phyloP scores from a whole-genome alignment of 2,329 filamentous ascomycete species.

The Tolypocladium paradoxum region DNA sequence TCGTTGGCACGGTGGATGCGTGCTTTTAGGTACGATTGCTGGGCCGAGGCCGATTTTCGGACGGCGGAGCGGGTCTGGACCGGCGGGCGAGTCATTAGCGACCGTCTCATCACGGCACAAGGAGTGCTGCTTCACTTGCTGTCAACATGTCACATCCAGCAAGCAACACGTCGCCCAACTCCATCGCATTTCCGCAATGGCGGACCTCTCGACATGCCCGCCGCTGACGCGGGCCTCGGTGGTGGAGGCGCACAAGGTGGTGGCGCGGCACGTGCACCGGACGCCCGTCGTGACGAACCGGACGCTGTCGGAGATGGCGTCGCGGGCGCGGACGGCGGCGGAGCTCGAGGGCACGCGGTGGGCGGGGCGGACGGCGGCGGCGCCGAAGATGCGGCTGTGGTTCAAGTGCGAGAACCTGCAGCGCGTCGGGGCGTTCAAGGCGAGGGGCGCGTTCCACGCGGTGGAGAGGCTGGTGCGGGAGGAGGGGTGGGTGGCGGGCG shows the following conservation, averaged over 20 bases:
- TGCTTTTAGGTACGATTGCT: no score
- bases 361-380: constrained; percentile 44
- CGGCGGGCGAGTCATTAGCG: not conserved
- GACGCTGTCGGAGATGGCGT: constrained; percentile 66
- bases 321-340: constrained; percentile 48
- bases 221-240: constrained; percentile 67
- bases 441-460: constrained; percentile 81
- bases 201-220: constrained; percentile 30
- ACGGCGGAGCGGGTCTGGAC: not conserved
- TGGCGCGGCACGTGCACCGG: constrained; percentile 65
- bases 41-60: not conserved
- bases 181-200: not conserved
- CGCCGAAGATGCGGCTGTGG: constrained; percentile 62
- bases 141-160: not conserved
- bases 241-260: constrained; percentile 57
- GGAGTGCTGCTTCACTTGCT: not conserved
- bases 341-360: constrained; percentile 46
- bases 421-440: constrained; percentile 86
- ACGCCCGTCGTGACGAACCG: constrained; percentile 76
- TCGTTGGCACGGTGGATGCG: not conserved
- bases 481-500: constrained; percentile 48
- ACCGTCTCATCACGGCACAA: not conserved
- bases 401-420: constrained; percentile 97
- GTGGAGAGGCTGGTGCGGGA: constrained; percentile 56
- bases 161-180: not conserved